A percentile compares a stretch with the other conserved stretches of the same genome.
These are phyloP conservation scores for Aureobasidium sp. DNA, from an alignment of 2,329 filamentous ascomycete genomes.

Conservation along the genomic window DNA sequence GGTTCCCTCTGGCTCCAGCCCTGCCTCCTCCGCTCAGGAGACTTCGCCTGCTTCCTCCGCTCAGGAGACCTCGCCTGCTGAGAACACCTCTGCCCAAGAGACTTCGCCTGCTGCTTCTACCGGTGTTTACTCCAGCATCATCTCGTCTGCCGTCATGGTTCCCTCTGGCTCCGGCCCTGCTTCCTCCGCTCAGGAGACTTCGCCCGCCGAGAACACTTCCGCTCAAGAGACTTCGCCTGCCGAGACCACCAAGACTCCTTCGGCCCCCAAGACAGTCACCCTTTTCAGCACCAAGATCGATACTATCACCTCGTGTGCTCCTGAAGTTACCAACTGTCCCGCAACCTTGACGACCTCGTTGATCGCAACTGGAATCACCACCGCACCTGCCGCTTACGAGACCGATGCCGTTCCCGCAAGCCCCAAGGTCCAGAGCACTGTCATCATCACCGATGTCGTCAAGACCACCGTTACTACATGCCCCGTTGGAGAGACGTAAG, in stretches of 20 bases:
- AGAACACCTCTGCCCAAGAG: constrained; percentile 10
- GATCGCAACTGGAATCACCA: constrained; percentile 14
- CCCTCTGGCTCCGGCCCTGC: background rate
- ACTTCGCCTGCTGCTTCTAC: constrained; percentile 14
- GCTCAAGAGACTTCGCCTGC: constrained; percentile 13
- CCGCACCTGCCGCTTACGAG: constrained; percentile 12
- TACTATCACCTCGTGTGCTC: constrained; percentile 15
- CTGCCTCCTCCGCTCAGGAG: background rate
- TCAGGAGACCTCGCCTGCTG: constrained; percentile 2
- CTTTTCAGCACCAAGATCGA: constrained; percentile 14
- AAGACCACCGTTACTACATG: constrained; percentile 12
- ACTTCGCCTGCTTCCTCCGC: constrained; percentile 7
- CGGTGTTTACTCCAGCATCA: background rate
- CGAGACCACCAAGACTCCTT: constrained; percentile 8
- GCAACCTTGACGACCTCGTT: constrained; percentile 16
- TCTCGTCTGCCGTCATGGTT: background rate
- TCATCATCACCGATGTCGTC: constrained; percentile 8
- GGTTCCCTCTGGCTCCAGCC: background rate
- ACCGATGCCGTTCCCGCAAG: constrained; percentile 7
- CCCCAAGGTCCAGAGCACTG: constrained; percentile 5
- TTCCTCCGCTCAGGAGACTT: constrained; percentile 11
- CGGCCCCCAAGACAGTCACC: constrained; percentile 19
- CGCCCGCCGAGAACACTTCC: constrained; percentile 11
- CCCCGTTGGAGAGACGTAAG: constrained; percentile 2
- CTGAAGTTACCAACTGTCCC: constrained; percentile 24